These are phyloP conservation scores for Clavulina sp. DNA, from an alignment of 768 basidiomycete genomes.

Conservation along the genomic window DNA sequence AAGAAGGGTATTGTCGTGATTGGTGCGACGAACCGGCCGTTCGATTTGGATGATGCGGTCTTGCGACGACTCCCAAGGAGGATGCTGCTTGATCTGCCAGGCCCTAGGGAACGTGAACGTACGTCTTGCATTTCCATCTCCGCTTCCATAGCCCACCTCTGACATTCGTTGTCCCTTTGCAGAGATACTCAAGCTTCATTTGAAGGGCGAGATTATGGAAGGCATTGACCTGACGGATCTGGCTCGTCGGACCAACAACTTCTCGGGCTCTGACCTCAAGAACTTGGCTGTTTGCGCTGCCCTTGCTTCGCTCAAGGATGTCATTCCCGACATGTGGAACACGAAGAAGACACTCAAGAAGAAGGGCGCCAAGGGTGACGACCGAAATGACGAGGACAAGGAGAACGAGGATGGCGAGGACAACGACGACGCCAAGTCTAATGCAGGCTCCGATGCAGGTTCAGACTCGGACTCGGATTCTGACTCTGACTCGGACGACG, in stretches of 20 bases:
- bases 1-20: conserved; percentile 18
- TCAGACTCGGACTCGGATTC: too few relatives aligned
- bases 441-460: too few relatives aligned
- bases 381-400: background rate
- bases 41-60: conserved; percentile 17
- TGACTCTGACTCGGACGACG: too few relatives aligned
- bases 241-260: background rate
- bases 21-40: conserved; percentile 21
- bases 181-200: background rate
- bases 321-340: background rate
- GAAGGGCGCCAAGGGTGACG: too few relatives aligned
- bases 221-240: background rate
- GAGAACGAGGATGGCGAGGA: background rate
- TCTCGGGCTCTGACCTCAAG: conserved; percentile 4
- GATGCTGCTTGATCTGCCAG: conserved; percentile 21
- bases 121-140: conserved; percentile 18
- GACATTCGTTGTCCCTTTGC: background rate
- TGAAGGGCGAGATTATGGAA: background rate
- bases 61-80: conserved; percentile 20
- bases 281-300: background rate
- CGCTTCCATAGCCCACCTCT: background rate
- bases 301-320: conserved; percentile 1
- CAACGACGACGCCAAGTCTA: background rate
- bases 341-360: too few relatives aligned
- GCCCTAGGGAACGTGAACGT: conserved; percentile 17